These are phyloP conservation scores for Ogataea neopini DNA, from an alignment of 805 yeast genomes.

Conservation along the genomic window DNA sequence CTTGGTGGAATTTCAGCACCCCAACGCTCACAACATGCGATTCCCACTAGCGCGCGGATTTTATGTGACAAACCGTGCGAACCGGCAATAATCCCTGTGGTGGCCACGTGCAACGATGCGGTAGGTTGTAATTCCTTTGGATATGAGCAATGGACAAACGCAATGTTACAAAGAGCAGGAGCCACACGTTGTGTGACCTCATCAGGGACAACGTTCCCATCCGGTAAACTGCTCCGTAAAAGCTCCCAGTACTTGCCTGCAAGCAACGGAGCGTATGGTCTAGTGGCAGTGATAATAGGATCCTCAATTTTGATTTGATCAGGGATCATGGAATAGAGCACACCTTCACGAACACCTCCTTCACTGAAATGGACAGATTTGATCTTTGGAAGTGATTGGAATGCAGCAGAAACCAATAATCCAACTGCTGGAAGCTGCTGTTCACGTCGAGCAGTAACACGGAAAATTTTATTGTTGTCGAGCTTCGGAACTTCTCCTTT, in stretches of 20 bases:
- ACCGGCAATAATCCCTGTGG: slow-evolving; percentile 74
- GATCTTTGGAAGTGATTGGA: slow-evolving; percentile 59
- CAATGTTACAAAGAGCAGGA: slow-evolving; percentile 71
- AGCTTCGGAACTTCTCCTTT: slow-evolving; percentile 48
- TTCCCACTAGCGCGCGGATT: slow-evolving; percentile 68
- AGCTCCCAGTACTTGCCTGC: slow-evolving; percentile 57
- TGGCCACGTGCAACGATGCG: slow-evolving; percentile 70
- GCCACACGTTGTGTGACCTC: slow-evolving; percentile 60
- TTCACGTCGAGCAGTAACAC: slow-evolving; percentile 66
- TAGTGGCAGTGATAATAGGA: slow-evolving; percentile 67
- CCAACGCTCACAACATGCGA: slow-evolving; percentile 79
- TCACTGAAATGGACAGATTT: slow-evolving; percentile 68
- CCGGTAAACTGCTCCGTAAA: slow-evolving; percentile 58
- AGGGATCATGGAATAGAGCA: slow-evolving; percentile 62
- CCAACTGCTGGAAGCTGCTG: slow-evolving; percentile 72
- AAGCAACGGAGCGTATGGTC: slow-evolving; percentile 69
- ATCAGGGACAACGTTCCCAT: slow-evolving; percentile 49
- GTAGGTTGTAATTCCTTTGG: slow-evolving; percentile 77
- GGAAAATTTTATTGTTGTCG: slow-evolving; percentile 48
- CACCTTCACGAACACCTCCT: slow-evolving; percentile 80
- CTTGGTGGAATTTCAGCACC: slow-evolving; percentile 71
- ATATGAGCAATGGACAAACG: slow-evolving; percentile 75
- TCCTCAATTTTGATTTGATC: slow-evolving; percentile 60
- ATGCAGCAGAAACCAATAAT: slow-evolving; percentile 58
- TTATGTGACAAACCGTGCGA: slow-evolving; percentile 75